Evolutionary conservation across 352 stramenopile genomes (phyloP), one percentile per base, ranked within the genome.

Genomic region (Pythium rishiriense): DNA sequence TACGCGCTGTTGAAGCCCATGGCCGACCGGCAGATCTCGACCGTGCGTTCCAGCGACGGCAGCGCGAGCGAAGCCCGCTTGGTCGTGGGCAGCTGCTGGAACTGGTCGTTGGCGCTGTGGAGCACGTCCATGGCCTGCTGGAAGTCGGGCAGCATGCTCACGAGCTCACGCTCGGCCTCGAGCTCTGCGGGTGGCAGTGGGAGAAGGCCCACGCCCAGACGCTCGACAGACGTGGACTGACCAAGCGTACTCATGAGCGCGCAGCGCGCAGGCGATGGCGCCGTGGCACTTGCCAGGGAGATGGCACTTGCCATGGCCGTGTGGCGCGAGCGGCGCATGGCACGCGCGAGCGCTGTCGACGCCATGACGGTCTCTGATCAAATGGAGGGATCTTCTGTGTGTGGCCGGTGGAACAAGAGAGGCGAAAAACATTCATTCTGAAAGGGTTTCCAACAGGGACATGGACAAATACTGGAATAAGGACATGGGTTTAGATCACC

Each of bases 1-100:
- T 86, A 92, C 15, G 86, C 78, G 52, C 80, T 92, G 26, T 89
- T 69, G 49, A 81, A 84, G 25, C 83, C 83, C 83, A 92, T 92
- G 54, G 79, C 69, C 37, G 83, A 88, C 69, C 83, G 83, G 35
- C 81, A 90, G 67, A 92, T 90, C 55, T 92, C 83, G 22, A 78
- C 79, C 31, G 83, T 84, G 55, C 83, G 81, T 66, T 87, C 75
- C 14, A 92, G 68, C 39, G 74, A 68, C 24, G 79, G 76, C 29
- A 90, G 29, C 14, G 79, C 81, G 57, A 80, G 65, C 50, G 75
- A 58, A 21, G 80, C 80, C 46, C 76, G 75, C 42, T 79, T 83
- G 29, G 55, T 72, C 59, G 87, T 90, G 4, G 81, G 41, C n/a
- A 81, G 63, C 37, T 62, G 46, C 58, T 72, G 61, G 9, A 72